phyloP scores from a whole-genome alignment of 2,329 filamentous ascomycete genomes.

The Ophiostoma ips region DNA sequence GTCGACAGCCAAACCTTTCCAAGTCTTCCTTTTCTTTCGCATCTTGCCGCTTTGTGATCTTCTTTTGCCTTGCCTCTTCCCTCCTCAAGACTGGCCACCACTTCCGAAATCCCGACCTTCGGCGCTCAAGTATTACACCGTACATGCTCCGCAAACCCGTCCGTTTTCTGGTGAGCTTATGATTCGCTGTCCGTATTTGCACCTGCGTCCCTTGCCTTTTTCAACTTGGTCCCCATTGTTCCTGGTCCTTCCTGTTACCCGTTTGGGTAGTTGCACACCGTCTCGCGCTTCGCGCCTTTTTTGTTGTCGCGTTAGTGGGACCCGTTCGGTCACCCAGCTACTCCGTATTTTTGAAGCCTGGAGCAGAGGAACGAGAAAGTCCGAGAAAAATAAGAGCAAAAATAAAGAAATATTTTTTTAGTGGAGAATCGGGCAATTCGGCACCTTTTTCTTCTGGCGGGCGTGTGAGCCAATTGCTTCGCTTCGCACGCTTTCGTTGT shows the following conservation, averaged over 20 bases:
- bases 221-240: background rate
- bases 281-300: slow-evolving; percentile 14
- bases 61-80: too few relatives aligned
- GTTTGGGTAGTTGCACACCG: background rate
- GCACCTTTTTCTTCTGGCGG: background rate
- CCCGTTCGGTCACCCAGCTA: slow-evolving; percentile 1
- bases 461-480: background rate
- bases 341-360: background rate
- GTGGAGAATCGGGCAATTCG: slow-evolving; percentile 1
- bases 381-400: background rate
- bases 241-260: background rate
- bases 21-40: too few relatives aligned
- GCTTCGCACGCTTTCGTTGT: too few relatives aligned
- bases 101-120: too few relatives aligned
- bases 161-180: too few relatives aligned
- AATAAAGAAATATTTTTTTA: background rate
- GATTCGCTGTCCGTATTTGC: too few relatives aligned
- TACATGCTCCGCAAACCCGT: background rate
- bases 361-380: background rate
- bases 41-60: too few relatives aligned
- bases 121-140: too few relatives aligned
- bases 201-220: background rate
- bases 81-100: too few relatives aligned
- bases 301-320: slow-evolving; percentile 10
- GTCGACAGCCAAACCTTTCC: too few relatives aligned